Percentiles rank a stretch among this genome's conserved stretches.
Evolutionary conservation across 805 yeast genomes (phyloP).

Genomic region (Kodamaea jinghongensis): DNA sequence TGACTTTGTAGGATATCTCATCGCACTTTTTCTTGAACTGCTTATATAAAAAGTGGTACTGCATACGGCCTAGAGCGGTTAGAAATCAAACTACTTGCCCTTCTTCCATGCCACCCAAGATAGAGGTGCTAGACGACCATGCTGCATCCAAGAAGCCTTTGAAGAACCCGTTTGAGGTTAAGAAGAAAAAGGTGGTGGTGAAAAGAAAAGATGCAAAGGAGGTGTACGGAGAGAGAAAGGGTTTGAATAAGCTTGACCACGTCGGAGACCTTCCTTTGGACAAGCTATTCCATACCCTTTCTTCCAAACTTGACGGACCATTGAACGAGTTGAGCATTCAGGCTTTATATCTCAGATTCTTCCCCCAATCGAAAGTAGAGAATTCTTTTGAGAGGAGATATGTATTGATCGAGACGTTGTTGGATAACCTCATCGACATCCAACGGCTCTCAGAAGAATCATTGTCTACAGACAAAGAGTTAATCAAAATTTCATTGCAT

Average conservation of each 20-base stretch:
- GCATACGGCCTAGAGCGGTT: constrained; percentile 4
- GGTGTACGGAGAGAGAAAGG: constrained; percentile 30
- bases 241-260: constrained; percentile 32
- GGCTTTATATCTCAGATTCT: constrained; percentile 10
- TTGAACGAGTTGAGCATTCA: constrained; percentile 23
- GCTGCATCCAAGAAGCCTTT: background rate
- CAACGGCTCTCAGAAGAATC: constrained; percentile 33
- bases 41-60: constrained; percentile 1
- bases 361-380: constrained; percentile 1
- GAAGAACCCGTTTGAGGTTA: constrained; percentile 4
- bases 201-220: constrained; percentile 30
- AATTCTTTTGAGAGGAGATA: constrained; percentile 1
- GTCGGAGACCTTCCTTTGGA: constrained; percentile 34
- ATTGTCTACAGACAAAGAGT: constrained; percentile 21
- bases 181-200: constrained; percentile 25
- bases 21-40: background rate
- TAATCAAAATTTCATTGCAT: constrained; percentile 71
- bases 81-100: background rate
- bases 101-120: constrained; percentile 20
- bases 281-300: constrained; percentile 29
- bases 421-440: constrained; percentile 36
- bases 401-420: constrained; percentile 32
- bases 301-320: constrained; percentile 20
- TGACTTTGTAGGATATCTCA: constrained; percentile 5
- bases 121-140: constrained; percentile 15